Evolutionary conservation across 805 yeast genomes (phyloP).

Genomic region (Yarrowia keelungensis): DNA sequence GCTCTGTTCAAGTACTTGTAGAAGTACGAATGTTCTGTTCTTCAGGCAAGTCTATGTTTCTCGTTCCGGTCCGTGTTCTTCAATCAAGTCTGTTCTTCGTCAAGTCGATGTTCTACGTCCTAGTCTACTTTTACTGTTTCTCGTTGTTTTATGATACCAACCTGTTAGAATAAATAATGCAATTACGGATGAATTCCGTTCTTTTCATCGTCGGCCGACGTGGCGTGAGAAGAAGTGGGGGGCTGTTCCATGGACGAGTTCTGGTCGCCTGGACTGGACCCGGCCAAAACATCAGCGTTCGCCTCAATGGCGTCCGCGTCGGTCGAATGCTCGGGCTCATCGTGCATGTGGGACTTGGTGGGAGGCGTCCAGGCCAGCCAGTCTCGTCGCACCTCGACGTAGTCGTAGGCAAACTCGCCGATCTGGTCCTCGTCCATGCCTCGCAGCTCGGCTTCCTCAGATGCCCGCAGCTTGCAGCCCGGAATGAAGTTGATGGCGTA

Average conservation of each 20-base stretch:
- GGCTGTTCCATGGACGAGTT: slow-evolving; percentile 27
- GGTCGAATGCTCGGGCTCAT: slow-evolving; percentile 7
- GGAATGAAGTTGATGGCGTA: slow-evolving; percentile 78
- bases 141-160: slow-evolving; percentile 20
- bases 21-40: too few relatives aligned
- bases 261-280: slow-evolving; percentile 28
- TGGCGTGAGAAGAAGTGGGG: slow-evolving; percentile 34
- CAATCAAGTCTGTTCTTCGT: too few relatives aligned
- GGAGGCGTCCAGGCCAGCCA: slow-evolving; percentile 57
- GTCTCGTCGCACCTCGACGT: slow-evolving; percentile 95
- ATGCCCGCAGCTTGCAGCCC: slow-evolving; percentile 77
- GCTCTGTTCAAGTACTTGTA: too few relatives aligned
- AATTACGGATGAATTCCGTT: slow-evolving; percentile 39
- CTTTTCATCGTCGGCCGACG: slow-evolving; percentile 34
- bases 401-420: slow-evolving; percentile 98
- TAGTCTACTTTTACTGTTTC: too few relatives aligned
- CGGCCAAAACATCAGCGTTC: slow-evolving; percentile 23
- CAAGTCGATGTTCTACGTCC: too few relatives aligned
- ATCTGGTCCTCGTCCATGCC: slow-evolving; percentile 97
- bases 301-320: slow-evolving; percentile 31
- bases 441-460: slow-evolving; percentile 81
- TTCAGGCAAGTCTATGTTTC: too few relatives aligned
- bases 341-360: slow-evolving; percentile 28
- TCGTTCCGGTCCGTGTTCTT: too few relatives aligned
- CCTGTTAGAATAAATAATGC: slow-evolving; percentile 38